Conservation (phyloP, 257 asterid genomes). For the Forsythia viridissima region DNA sequence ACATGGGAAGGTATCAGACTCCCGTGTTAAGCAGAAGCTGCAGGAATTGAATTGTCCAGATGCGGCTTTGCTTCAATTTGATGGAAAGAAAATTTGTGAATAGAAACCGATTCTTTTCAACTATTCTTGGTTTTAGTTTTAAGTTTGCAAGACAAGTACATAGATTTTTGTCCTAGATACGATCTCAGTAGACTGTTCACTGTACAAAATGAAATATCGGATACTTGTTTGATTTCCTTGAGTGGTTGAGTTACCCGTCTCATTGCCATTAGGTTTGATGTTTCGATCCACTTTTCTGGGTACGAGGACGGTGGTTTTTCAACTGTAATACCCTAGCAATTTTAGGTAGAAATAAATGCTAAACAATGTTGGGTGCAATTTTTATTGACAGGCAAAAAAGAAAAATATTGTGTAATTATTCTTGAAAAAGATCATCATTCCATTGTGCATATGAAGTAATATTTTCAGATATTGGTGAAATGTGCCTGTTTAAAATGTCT, state of each 20-base stretch:
- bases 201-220: background rate
- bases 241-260: background rate
- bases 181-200: background rate
- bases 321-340: background rate
- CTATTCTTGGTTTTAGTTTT: constrained; percentile 13
- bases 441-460: background rate
- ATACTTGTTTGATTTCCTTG: background rate
- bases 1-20: constrained; percentile 44
- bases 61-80: background rate
- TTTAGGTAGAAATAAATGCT: background rate
- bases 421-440: background rate
- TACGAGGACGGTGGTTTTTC: background rate
- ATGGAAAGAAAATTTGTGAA: constrained; percentile 24
- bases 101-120: constrained; percentile 21
- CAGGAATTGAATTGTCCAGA: constrained; percentile 31
- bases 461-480: background rate
- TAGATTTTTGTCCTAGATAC: background rate
- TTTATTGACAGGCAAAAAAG: background rate
- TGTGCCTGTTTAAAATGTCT: background rate
- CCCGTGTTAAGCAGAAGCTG: constrained; percentile 43
- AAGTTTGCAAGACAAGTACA: background rate
- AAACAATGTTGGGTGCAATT: background rate
- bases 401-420: background rate
- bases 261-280: background rate
- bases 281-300: background rate